phyloP scores from a whole-genome alignment of 768 basidiomycete genomes.

The Auricularia sp. region DNA sequence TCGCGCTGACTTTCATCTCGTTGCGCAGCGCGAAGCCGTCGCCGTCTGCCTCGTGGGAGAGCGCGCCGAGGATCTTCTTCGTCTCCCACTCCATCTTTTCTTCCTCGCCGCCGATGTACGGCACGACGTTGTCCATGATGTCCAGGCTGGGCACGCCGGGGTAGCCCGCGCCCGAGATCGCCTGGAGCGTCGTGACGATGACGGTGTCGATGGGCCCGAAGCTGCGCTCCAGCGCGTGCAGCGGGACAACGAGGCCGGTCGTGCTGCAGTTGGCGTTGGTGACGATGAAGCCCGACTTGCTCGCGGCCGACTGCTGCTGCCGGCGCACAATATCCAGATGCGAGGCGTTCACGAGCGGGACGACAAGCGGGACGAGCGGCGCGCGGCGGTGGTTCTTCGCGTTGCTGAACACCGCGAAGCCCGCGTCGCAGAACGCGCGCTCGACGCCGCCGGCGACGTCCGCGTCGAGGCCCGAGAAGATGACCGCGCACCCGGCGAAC shows the following conservation, averaged over 20 bases:
- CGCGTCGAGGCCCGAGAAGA: constrained; percentile 94
- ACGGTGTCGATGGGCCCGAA: constrained; percentile 93
- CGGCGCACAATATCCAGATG: constrained; percentile 80
- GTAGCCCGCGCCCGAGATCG: constrained; percentile 96
- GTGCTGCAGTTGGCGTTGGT: constrained; percentile 99
- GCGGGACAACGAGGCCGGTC: constrained; percentile 85
- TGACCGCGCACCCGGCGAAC: constrained; percentile 71
- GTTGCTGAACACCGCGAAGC: constrained; percentile 91
- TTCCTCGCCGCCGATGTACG: constrained; percentile 87
- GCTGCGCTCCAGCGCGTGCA: constrained; percentile 76
- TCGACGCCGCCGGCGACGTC: constrained; percentile 95
- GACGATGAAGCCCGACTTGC: constrained; percentile 78
- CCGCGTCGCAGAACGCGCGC: constrained; percentile 72
- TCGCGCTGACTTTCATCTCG: constrained; percentile 71
- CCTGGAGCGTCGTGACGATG: constrained; percentile 93
- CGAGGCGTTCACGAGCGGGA: constrained; percentile 85
- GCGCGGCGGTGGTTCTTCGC: constrained; percentile 94
- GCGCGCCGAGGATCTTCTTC: constrained; percentile 87
- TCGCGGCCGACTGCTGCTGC: constrained; percentile 48
- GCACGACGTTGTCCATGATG: constrained; percentile 92
- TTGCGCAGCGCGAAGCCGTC: neutral
- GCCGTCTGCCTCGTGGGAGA: constrained; percentile 32
- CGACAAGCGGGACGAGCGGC: constrained; percentile 87
- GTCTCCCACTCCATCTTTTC: constrained; percentile 98
- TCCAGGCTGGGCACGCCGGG: constrained; percentile 86